Evolutionary conservation across 495 filamentous ascomycete species (phyloP), one percentile per base, ranked within the genome.

Genomic region (Haplographium delicatum): DNA sequence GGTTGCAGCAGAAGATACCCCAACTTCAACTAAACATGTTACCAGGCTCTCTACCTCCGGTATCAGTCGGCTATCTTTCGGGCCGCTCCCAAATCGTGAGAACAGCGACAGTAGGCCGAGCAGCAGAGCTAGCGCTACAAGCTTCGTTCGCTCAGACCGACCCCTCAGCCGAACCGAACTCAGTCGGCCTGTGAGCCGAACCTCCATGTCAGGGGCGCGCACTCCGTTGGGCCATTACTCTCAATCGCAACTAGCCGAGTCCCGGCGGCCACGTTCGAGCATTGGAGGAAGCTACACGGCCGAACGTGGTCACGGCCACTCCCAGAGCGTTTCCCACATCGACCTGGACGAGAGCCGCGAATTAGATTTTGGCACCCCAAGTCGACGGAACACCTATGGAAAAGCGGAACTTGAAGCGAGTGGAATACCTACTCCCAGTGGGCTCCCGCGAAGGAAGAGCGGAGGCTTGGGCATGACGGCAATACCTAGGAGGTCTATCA

Each of bases 121-220:
- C 62, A 83, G 79, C 57, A 72, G 81, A 37, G 75, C 79, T 54
- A 83, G 80, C 57, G 45, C 44, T 16, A 19, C 51, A 13, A 53
- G 48, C 26, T 62, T 46, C 23, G 53, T 76, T 25, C 70, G 76
- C 45, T 74, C 74, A 51, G 68, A 68, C 33, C 68, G 73, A 18
- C 74, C 76, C 0, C 58, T 68, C 5, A 76, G 71, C 59, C 70
- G 75, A 38, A 65, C 64, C 11, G 76, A 76, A 18, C 28, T 65
- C 16, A 67, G 65, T 39, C 80, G 83, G 4, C 85, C 88, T 23
- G 63, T 65, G 18, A 87, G 86, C 51, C 81, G 87, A 39, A 76
- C 81, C 60, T 89, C 84, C 59, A 76, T 84, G 25, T 71, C 70
- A 5, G 77, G 83, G 3, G 66, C 81, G 11, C 78, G 85, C 27